Evolutionary conservation across 257 asterid genomes (phyloP), one percentile per base, ranked within the genome.

Genomic region (Lycium barbarum): DNA sequence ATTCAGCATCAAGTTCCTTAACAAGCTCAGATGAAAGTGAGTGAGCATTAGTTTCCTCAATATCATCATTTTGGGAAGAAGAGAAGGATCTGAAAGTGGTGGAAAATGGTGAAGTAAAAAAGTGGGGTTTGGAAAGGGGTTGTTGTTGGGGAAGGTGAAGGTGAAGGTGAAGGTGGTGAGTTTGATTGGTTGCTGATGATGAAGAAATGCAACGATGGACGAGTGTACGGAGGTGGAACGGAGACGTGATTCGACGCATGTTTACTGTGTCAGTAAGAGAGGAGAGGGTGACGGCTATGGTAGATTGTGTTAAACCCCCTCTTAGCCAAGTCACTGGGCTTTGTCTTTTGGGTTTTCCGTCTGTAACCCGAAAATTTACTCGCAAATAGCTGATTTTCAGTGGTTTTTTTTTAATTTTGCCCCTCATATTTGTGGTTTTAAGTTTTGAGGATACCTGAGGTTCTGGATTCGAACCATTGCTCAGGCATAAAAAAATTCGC

Each of bases 21-120:
- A 81, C 90, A 76, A 93, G 93, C 93, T 93, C 98, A 0, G 53
- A 36, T 6, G 98, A 93, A 47, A 97, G 79, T 45, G 87, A 40
- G n/a, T 86, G 84, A 6, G 91, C 91, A 13, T 53, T 7, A 66
- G 85, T 66, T 57, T 87, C 88, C 59, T 83, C 92, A 66, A 22
- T 65, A 40, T 40, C 49, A 9, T 53, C 82, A 7, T 88, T 20
- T 33, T 74, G 67, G 49, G 94, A 88, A 49, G 93, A 92, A 49
- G 93, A 92, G 76, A 92, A 90, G 83, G 86, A 81, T 83, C 94
- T 91, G 12, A 74, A 82, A 33, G 15, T 26, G 49, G 86, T 54
- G 35, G 72, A 80, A 51, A 84, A 83, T 38, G 88, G 70, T 5
- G 88, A 88, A 5, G 84, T n/a, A 20, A 82, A 51, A 53, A 63